Percentiles rank a stretch among this genome's conserved stretches.
phyloP scores from a whole-genome alignment of 345 rosid genomes.

The Turnera subulata region DNA sequence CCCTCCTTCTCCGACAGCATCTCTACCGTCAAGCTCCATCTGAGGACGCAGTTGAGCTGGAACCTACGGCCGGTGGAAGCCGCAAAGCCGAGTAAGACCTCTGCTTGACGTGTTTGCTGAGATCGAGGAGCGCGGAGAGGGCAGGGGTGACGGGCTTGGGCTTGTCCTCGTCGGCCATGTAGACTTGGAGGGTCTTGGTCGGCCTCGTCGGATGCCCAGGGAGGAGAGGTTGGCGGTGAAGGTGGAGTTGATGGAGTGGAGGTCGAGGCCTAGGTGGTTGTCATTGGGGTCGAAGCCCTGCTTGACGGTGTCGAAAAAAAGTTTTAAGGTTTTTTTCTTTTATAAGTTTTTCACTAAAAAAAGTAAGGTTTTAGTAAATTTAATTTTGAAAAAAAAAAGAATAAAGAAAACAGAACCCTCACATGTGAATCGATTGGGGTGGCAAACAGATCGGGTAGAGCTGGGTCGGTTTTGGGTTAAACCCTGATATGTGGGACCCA shows the following conservation, averaged over 20 bases:
- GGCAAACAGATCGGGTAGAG: too few relatives aligned
- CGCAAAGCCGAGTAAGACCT: conserved; percentile 54
- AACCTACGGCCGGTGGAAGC: conserved; percentile 41
- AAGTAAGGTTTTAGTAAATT: too few relatives aligned
- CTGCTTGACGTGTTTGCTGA: too few relatives aligned
- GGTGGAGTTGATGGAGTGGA: conserved; percentile 34
- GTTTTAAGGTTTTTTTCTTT: too few relatives aligned
- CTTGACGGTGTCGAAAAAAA: conserved; percentile 46
- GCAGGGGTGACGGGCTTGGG: conserved; percentile 30
- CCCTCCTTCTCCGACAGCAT: conserved; percentile 1
- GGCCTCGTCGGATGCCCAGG: too few relatives aligned
- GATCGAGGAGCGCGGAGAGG: conserved; percentile 22
- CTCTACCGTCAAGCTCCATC: conserved; percentile 54
- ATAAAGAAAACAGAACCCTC: too few relatives aligned
- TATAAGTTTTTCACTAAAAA: too few relatives aligned
- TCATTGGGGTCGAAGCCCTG: conserved; percentile 43
- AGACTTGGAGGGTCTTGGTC: conserved; percentile 31
- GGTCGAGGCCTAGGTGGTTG: conserved; percentile 49
- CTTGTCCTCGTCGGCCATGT: conserved; percentile 28
- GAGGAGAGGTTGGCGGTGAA: conserved; percentile 23
- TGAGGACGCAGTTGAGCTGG: conserved; percentile 46
- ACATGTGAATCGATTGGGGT: too few relatives aligned
- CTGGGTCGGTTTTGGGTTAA: too few relatives aligned
- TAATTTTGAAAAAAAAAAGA: too few relatives aligned
- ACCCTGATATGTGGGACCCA: too few relatives aligned